Conservation (phyloP, 495 filamentous ascomycete species). For the Penicillium samsonianum region DNA sequence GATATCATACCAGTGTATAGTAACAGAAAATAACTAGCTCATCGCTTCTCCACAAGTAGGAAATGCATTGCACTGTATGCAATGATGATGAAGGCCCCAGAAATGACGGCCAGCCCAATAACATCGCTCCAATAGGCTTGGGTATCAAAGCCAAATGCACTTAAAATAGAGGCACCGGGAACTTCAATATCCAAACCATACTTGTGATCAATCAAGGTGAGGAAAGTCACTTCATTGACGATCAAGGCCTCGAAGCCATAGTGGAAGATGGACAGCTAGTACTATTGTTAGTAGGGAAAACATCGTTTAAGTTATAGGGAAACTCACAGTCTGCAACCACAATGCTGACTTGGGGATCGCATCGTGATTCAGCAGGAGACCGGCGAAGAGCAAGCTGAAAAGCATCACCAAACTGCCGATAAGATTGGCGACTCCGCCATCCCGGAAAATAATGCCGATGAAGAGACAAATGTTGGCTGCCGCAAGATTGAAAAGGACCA, state of each 20-base stretch:
- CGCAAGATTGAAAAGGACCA: slow-evolving; percentile 95
- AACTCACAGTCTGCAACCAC: slow-evolving; percentile 82
- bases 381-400: slow-evolving; percentile 92
- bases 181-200: slow-evolving; percentile 96
- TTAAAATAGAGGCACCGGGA: slow-evolving; percentile 90
- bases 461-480: slow-evolving; percentile 92
- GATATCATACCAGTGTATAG: slow-evolving; percentile 3
- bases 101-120: slow-evolving; percentile 77
- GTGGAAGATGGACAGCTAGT: slow-evolving; percentile 95
- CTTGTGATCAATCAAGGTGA: slow-evolving; percentile 88
- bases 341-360: slow-evolving; percentile 79
- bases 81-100: slow-evolving; percentile 78
- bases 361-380: slow-evolving; percentile 89
- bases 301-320: not conserved
- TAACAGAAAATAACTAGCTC: slow-evolving; percentile 20
- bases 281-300: slow-evolving; percentile 7
- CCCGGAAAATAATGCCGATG: slow-evolving; percentile 92
- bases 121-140: slow-evolving; percentile 84
- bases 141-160: slow-evolving; percentile 88
- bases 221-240: slow-evolving; percentile 93
- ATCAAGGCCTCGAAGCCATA: slow-evolving; percentile 96
- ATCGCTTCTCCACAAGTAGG: slow-evolving; percentile 88
- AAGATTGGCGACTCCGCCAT: slow-evolving; percentile 88
- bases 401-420: slow-evolving; percentile 97
- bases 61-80: slow-evolving; percentile 94